Evolutionary conservation across 2,329 filamentous ascomycete species (phyloP).

Genomic region (Ophiostoma montium): DNA sequence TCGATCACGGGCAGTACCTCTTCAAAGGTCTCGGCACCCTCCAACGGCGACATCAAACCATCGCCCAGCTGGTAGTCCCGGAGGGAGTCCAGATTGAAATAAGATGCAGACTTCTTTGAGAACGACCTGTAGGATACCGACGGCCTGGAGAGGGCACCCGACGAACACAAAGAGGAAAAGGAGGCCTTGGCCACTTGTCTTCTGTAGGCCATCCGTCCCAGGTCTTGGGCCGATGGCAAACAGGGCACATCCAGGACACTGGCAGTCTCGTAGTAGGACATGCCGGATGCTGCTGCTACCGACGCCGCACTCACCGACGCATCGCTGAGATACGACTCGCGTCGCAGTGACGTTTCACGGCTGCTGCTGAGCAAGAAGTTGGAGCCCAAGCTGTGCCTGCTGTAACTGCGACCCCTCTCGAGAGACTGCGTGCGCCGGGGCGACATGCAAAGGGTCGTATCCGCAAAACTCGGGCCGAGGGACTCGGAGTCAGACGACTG

Average conservation of each 20-base stretch:
- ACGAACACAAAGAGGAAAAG: not conserved
- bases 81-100: too few species aligned
- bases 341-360: conserved; percentile 9
- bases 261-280: not conserved
- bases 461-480: not conserved
- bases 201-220: too few species aligned
- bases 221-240: not conserved
- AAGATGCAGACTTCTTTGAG: too few species aligned
- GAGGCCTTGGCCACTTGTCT: too few species aligned
- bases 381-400: not conserved
- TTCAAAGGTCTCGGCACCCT: conserved; percentile 17
- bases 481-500: not conserved
- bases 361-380: conserved; percentile 10
- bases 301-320: not conserved
- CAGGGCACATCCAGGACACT: conserved; percentile 3
- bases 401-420: conserved; percentile 3
- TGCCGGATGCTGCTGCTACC: not conserved
- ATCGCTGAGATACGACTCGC: conserved; percentile 2
- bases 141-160: too few species aligned
- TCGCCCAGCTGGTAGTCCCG: too few species aligned
- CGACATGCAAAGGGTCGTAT: not conserved
- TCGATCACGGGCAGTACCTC: conserved; percentile 39
- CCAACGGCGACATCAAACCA: not conserved
- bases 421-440: conserved; percentile 5
- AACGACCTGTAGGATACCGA: too few species aligned